phyloP scores from a whole-genome alignment of 768 basidiomycete species.

The Boletus vermiculosoides region DNA sequence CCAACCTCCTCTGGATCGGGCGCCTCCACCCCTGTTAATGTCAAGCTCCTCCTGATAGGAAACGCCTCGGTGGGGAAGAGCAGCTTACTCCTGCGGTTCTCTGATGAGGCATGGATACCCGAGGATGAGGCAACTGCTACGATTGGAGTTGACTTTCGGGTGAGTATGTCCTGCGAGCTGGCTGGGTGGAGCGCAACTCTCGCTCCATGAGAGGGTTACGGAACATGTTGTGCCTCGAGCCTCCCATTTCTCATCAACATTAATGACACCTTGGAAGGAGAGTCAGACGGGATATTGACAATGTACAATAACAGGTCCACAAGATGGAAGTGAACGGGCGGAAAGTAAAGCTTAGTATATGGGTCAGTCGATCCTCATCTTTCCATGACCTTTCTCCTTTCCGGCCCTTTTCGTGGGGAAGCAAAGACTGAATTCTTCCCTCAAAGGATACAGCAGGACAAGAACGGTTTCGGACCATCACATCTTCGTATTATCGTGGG shows the following conservation, averaged over 20 bases:
- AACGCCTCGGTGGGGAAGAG: constrained; percentile 93
- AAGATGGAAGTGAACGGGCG: constrained; percentile 83
- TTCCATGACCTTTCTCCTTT: too few relatives aligned
- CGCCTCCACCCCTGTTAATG: constrained; percentile 50
- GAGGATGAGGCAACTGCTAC: constrained; percentile 88
- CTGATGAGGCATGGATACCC: constrained; percentile 92
- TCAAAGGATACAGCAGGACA: constrained; percentile 91
- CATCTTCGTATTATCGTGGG: constrained; percentile 91
- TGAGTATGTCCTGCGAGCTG: constrained; percentile 36
- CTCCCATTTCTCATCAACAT: background rate
- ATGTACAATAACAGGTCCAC: constrained; percentile 56
- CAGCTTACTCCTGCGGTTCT: constrained; percentile 89
- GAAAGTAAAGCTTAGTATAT: constrained; percentile 92
- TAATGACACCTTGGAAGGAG: background rate
- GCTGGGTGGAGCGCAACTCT: background rate
- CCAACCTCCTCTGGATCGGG: constrained; percentile 27
- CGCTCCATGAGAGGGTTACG: background rate
- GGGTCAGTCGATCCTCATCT: constrained; percentile 61
- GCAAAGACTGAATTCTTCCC: background rate
- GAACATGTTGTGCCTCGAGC: background rate
- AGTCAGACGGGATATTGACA: background rate
- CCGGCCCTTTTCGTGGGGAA: background rate
- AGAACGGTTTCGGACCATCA: constrained; percentile 94
- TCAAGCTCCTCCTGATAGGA: constrained; percentile 82
- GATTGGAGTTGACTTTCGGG: constrained; percentile 83